Evolutionary conservation across 805 yeast genomes (phyloP), one percentile per base, ranked within the genome.

Genomic region (Starmerella etchellsii): DNA sequence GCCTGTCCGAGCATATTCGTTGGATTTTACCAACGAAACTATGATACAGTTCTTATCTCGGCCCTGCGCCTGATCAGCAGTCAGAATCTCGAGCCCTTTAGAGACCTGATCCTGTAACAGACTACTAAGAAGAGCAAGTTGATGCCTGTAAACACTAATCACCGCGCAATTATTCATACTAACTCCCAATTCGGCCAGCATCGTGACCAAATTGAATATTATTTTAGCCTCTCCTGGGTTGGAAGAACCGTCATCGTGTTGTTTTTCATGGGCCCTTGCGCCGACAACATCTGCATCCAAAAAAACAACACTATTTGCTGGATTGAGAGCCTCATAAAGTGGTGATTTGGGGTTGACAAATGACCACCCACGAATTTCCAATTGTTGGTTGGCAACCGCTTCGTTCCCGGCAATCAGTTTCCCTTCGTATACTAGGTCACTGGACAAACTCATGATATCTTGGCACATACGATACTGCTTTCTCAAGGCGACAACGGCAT

Each of bases 1-100:
- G 0, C 97, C 97, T 1, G 81, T 76, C 31, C 66, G 67, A 9
- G 67, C 64, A 18, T 70, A 70, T 1, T 65, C 66, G 56, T 87
- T 85, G 4, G 94, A 78, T 36, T 95, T 66, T 3, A 91, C 98
- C 51, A 91, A 64, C 0, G 97, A 88, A 2, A 91, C 81, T 6
- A 91, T 75, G 14, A 91, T 74, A 54, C 95, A 81, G 25, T 83
- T 88, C 54, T 88, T 91, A 59, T 91, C 99, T 41, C 96, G 69
- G 0, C 98, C 99, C 61, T 91, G 98, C 54, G 81, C 88, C 54
- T 80, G 83, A 59, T 91, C 99, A 0, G 96, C 97, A 0, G 99
- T 91, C 42, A 88, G 64, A 25, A 82, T 69, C 50, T 91, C 97
- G 24, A 91, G 60, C 21, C 58, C 57, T 34, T 55, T 50, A 10